Base-by-base conservation (phyloP, 2,329 filamentous ascomycete species). In the Talaromyces sp. region DNA sequence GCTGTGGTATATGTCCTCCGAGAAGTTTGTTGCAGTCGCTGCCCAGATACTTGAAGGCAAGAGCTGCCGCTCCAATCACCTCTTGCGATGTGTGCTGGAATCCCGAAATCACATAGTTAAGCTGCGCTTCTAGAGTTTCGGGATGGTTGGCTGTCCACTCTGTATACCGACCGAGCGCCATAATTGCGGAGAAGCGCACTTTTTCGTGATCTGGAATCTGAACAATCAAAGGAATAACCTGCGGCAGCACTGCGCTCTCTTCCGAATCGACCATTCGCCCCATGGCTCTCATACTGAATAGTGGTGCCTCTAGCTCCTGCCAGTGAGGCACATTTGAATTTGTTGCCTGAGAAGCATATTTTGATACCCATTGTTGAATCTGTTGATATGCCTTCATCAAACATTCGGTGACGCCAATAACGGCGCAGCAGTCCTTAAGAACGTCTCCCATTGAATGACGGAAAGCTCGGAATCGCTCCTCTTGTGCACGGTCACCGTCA, bases 371-470 rank as follows among this genome's bases (percentile, higher is more conserved):
- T 35, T 88, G 74, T 76, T 97, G 90, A 70, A 99, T 96, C 65
- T 92, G 83, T 19, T 90, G 82, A 69, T 96, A 92, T 7, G 96
- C 90, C 78, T 99, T 99, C 69, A 87, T 88, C 56, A 99, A 83
- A 72, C 95, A 98, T 68, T 96, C 91, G 0, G 92, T 90, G 11
- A 96, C 91, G 10, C 94, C 94, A 81, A 99, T 93, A 47, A 99
- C 94, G 75, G 97, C 91, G 77, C 95, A 99, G 63, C 92, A 92
- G 73, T 99, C 95, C 79, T 99, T 99, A 59, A 99, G 85, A 0
- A 96, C 96, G 75, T 99, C 96, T 41, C 95, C 95, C 92, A 99
- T 98, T 62, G 92, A 88, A 75, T 99, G 95, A 69, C 95, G 86
- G 82, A 98, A 99, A 73, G 96, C 92, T 57, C 95, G 88, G 80